Percentiles rank a stretch among this genome's conserved stretches.
Evolutionary conservation across 2,329 filamentous ascomycete species (phyloP).

Genomic region (Fusarium decemcellulare): DNA sequence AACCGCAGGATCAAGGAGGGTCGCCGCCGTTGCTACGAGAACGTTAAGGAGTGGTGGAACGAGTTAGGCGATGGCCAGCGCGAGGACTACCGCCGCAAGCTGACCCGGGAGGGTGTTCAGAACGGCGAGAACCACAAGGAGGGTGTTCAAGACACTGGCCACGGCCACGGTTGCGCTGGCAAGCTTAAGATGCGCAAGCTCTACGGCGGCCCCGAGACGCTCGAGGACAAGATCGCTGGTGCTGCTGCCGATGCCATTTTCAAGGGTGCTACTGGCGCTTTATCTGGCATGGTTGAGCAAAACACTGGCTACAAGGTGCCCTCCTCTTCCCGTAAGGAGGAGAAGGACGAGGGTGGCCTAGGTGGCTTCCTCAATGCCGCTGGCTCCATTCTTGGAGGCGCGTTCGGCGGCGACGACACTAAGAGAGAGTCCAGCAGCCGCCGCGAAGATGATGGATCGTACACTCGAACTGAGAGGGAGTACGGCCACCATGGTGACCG

Average conservation of each 20-base stretch:
- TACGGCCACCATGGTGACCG: constrained; percentile 70
- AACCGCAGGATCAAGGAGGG: constrained; percentile 80
- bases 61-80: constrained; percentile 73
- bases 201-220: constrained; percentile 63
- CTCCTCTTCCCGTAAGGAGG: constrained; percentile 53
- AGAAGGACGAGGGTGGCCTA: constrained; percentile 73
- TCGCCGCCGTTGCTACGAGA: constrained; percentile 82
- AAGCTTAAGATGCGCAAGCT: constrained; percentile 85
- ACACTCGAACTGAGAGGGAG: constrained; percentile 73
- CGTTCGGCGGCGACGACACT: constrained; percentile 69
- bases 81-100: constrained; percentile 78
- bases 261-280: constrained; percentile 68
- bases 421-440: constrained; percentile 67
- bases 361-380: constrained; percentile 81
- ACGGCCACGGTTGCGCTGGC: constrained; percentile 85
- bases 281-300: constrained; percentile 62
- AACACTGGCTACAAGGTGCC: constrained; percentile 61
- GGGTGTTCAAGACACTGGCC: constrained; percentile 85
- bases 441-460: constrained; percentile 71
- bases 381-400: constrained; percentile 74
- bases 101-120: constrained; percentile 84
- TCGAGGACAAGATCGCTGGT: constrained; percentile 70
- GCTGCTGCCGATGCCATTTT: constrained; percentile 71
- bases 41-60: constrained; percentile 87
- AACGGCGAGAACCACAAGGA: constrained; percentile 88